A percentile compares a stretch with the other conserved stretches of the same genome.
These are phyloP conservation scores for Mortierella sp. DNA, from an alignment of 371 early-diverging fungal species.

Conservation along the genomic window DNA sequence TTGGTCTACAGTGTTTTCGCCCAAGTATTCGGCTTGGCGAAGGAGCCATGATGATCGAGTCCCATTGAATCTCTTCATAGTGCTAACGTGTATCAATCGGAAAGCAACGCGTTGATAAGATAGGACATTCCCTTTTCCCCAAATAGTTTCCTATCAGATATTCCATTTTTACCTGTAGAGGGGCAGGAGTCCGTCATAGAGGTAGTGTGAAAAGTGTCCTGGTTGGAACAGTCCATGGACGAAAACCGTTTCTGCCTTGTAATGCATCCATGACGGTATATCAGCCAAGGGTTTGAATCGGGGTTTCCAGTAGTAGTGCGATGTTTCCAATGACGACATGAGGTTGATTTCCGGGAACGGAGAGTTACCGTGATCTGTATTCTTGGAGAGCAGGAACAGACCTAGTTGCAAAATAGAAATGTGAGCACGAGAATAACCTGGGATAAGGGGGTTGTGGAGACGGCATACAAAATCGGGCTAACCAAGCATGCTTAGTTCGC, in stretches of 20 bases:
- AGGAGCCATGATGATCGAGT: constrained; percentile 45
- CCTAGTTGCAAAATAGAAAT: neutral
- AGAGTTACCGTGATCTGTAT: too few relatives aligned
- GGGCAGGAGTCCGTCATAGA: constrained; percentile 60
- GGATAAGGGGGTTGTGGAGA: too few relatives aligned
- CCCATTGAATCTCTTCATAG: constrained; percentile 47
- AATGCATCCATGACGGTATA: neutral
- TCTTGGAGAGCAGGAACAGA: constrained; percentile 2
- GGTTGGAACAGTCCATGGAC: constrained; percentile 59
- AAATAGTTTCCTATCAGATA: too few relatives aligned
- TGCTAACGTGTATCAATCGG: constrained; percentile 19
- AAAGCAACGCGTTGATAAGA: too few relatives aligned
- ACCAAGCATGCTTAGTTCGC: too few relatives aligned
- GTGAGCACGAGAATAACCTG: neutral
- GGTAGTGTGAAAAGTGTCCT: constrained; percentile 57
- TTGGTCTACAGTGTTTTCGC: constrained; percentile 19
- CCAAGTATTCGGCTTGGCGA: constrained; percentile 35
- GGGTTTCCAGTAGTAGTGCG: constrained; percentile 54
- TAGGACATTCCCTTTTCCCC: too few relatives aligned
- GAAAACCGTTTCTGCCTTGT: constrained; percentile 54
- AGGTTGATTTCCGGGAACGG: constrained; percentile 52
- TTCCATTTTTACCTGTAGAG: constrained; percentile 42
- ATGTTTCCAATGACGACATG: constrained; percentile 37
- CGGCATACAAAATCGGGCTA: neutral
- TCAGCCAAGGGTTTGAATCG: constrained; percentile 11